phyloP scores from a whole-genome alignment of 2,329 filamentous ascomycete genomes.

The Aureobasidium melanogenum region DNA sequence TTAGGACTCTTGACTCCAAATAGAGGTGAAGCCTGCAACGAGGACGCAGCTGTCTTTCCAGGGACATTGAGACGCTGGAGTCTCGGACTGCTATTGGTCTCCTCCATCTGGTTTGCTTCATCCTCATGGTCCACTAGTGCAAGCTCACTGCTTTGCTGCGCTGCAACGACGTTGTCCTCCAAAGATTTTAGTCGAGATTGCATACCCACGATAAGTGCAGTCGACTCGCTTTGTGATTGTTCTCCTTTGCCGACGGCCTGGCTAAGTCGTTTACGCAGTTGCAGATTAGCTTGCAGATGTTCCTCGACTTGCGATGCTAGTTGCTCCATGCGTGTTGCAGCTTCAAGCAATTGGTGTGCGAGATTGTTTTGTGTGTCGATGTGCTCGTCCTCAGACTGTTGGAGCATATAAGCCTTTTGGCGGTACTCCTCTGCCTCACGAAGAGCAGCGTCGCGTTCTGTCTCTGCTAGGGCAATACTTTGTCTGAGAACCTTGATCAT shows the following conservation, averaged over 20 bases:
- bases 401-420: conserved; percentile 50
- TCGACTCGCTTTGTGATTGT: conserved; percentile 69
- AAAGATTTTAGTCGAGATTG: conserved; percentile 71
- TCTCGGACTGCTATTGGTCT: conserved; percentile 67
- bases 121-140: conserved; percentile 77
- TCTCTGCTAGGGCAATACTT: conserved; percentile 59
- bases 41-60: conserved; percentile 50
- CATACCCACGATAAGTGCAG: conserved; percentile 71
- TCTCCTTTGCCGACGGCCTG: conserved; percentile 79
- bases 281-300: conserved; percentile 70
- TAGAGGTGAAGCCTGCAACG: conserved; percentile 33
- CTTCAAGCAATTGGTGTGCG: conserved; percentile 61
- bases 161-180: conserved; percentile 73
- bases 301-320: conserved; percentile 69
- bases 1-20: conserved; percentile 49
- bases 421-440: conserved; percentile 56
- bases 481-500: conserved; percentile 59
- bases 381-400: conserved; percentile 52
- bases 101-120: conserved; percentile 65
- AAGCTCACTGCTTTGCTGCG: conserved; percentile 81
- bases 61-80: conserved; percentile 60
- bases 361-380: conserved; percentile 55
- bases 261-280: conserved; percentile 65
- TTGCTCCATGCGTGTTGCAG: conserved; percentile 68
- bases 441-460: conserved; percentile 63